Evolutionary conservation across 2,329 filamentous ascomycete genomes (phyloP).

Genomic region (Onygenales sp.): DNA sequence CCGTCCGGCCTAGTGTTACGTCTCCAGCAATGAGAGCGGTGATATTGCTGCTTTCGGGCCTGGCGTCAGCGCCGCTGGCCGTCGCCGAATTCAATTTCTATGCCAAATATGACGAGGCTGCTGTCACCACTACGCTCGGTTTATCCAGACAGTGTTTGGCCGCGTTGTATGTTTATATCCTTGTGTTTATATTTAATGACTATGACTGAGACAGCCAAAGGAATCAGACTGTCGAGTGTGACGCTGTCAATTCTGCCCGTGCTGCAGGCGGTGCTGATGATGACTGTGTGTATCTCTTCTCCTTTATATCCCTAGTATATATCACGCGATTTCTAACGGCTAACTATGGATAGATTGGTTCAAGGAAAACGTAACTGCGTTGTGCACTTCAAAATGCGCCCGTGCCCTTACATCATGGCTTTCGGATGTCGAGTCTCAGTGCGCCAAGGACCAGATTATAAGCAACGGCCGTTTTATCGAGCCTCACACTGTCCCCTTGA

Average conservation of each 20-base stretch:
- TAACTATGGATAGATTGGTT: slow-evolving; percentile 8
- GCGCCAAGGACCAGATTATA: slow-evolving; percentile 7
- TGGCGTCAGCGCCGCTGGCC: slow-evolving; percentile 2
- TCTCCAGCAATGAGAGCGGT: neutral
- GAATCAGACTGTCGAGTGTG: slow-evolving; percentile 12
- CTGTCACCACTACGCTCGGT: slow-evolving; percentile 7
- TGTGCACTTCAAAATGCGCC: slow-evolving; percentile 10
- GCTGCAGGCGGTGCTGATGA: slow-evolving; percentile 9
- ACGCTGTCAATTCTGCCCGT: slow-evolving; percentile 9
- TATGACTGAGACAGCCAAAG: neutral
- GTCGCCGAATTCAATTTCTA: slow-evolving; percentile 11
- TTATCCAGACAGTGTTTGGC: slow-evolving; percentile 9
- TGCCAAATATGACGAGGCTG: slow-evolving; percentile 9
- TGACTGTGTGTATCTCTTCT: slow-evolving; percentile 7
- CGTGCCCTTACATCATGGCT: slow-evolving; percentile 11
- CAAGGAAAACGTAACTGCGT: slow-evolving; percentile 9
- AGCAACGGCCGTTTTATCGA: slow-evolving; percentile 9
- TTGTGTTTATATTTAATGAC: neutral
- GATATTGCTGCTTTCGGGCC: neutral
- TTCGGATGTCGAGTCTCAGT: slow-evolving; percentile 8
- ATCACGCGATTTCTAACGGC: neutral
- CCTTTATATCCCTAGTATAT: neutral
- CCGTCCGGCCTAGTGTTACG: no score
- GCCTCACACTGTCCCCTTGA: slow-evolving; percentile 11
- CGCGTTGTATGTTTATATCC: slow-evolving; percentile 9